Evolutionary conservation across 176 grass and related monocot species (phyloP), one percentile per base, ranked within the genome.

Genomic region (Musa beccarii): DNA sequence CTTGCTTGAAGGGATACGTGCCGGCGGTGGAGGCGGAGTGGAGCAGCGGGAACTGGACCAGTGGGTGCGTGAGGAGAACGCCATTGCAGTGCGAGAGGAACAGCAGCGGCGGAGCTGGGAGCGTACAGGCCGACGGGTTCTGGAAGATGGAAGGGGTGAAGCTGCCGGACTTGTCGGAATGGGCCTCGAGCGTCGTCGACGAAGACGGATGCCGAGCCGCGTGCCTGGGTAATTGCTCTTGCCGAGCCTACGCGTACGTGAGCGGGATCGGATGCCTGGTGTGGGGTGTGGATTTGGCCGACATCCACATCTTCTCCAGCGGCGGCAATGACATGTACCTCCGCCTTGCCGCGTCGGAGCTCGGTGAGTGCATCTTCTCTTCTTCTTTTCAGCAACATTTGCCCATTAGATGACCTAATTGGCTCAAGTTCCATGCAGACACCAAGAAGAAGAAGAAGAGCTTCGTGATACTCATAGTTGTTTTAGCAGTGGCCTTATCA

Each of bases 201-300:
- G 72, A 59, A 10, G 54, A 74, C 12, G 64, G 80, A 62, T 97
- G 94, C 82, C 25, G 20, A 75, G 51, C 66, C 1, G 26, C 43
- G 43, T 97, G 94, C 79, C 14, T 85, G 49, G 78, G 0, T 7
- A 97, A 91, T 65, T 97, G 90, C 78, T 89, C 90, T 12, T 97
- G 94, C 49, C 80, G 43, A 71, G 94, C 90, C 0, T 97, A 89
- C 79, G 86, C 85, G 56, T 91, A 80, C 51, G 80, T 78, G 66
- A 2, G 0, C 1, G 78, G 51, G 54, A 92, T 86, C 0, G 72
- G 84, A 13, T 97, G 94, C 75, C 24, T 93, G 29, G 84, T 85
- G 7, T 97, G 94, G 94, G 75, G 72, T 11, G 74, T 62, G 9
- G 90, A 97, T n/a, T 19, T 97, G 68, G 26, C 91, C 16, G 94